Evolutionary conservation across 2,329 filamentous ascomycete genomes (phyloP).

Genomic region (Cercospora sp.): DNA sequence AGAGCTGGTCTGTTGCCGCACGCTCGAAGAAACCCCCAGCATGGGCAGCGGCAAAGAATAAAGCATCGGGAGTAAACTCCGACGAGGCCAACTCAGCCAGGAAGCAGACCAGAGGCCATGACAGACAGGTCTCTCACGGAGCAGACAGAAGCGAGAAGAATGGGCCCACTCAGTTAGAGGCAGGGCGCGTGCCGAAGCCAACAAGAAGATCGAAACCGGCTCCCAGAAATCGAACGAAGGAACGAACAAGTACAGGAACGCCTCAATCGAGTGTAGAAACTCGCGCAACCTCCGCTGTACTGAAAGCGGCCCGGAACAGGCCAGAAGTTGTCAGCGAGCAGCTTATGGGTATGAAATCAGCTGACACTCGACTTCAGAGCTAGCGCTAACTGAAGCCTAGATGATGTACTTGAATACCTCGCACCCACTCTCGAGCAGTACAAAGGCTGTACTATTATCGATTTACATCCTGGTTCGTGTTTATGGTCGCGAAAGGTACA

Average conservation of each 20-base stretch:
- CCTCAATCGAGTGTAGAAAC: background rate
- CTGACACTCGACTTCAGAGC: background rate
- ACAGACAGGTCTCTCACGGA: background rate
- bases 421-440: conserved; percentile 67
- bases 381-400: conserved; percentile 41
- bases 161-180: background rate
- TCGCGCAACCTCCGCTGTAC: background rate
- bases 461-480: conserved; percentile 78
- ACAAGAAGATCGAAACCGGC: background rate
- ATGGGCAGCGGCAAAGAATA: background rate
- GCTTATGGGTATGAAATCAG: conserved; percentile 25
- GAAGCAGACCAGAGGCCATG: background rate
- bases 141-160: background rate
- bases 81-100: background rate
- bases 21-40: background rate
- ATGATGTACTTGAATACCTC: conserved; percentile 71
- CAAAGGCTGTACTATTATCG: conserved; percentile 78
- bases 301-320: background rate
- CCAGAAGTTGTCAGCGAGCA: conserved; percentile 28
- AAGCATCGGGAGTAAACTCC: background rate
- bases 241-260: background rate
- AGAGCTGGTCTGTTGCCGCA: background rate
- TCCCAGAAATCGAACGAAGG: background rate
- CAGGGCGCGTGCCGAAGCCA: background rate
- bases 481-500: conserved; percentile 78